Evolutionary conservation across 306 rosid genomes (phyloP), one percentile per base, ranked within the genome.

Genomic region (Ormosia emarginata): DNA sequence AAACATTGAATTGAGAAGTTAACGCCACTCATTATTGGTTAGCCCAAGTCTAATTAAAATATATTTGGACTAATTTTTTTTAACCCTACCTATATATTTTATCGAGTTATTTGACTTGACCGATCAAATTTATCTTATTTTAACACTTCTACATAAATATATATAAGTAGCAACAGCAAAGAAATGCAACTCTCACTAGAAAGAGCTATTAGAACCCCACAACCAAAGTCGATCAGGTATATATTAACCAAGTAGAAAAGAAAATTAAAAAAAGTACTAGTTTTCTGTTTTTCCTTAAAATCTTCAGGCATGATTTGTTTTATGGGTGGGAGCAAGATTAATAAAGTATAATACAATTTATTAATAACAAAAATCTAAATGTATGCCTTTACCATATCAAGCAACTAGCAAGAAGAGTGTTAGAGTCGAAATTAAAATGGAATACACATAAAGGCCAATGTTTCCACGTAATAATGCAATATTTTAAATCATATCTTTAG

Each of bases 181-280:
- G 77, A 83, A 69, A 73, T 29, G 78, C 74, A 62, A 76, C 30
- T 83, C 88, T 83, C 88, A 32, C 49, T 63, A 37, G 43, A 72
- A 81, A 56, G 77, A 41, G 67, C 56, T 30, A 50, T 57, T 29
- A 72, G 13, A 70, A 41, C 74, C 75, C 81, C 50, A 67, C 78
- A 84, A 33, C 49, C 37, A 70, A 71, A 56, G 79, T 55, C n/a
- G 8, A 55, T 55, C 46, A 79, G 58, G 68, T 36, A 53, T 78
- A 37, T 39, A 66, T 53, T 17, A 77, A 74, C 44, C 11, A 70
- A 6, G 32, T 50, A 69, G 53, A 17, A 44, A 18, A 57, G 44
- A 15, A 5, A 34, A 2, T 24, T 11, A 10, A 7, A 15, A 55
- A 11, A 32, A 43, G 62, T 56, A 29, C 34, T 6, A 3, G 43